A percentile compares a stretch with the other conserved stretches of the same genome.
Evolutionary conservation across 805 yeast species (phyloP).

Genomic region (Yamadazyma olivae): DNA sequence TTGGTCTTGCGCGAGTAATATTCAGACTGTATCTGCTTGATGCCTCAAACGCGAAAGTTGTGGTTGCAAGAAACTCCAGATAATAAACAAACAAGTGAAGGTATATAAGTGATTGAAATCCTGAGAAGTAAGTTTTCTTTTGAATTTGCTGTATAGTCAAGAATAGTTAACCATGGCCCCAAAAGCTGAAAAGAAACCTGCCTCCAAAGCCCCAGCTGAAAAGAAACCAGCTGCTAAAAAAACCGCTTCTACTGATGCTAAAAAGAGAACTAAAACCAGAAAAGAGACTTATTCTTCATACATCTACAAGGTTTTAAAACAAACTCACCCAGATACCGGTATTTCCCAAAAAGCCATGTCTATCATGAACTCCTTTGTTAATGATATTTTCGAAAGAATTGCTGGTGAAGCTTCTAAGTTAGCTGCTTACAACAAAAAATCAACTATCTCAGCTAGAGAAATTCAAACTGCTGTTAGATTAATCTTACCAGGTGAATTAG

Average conservation of each 20-base stretch:
- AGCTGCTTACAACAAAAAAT: conserved; percentile 98
- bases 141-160: no score
- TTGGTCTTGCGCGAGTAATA: no score
- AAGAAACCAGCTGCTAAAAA: conserved; percentile 91
- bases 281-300: conserved; percentile 98
- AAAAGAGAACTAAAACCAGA: conserved; percentile 94
- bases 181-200: conserved; percentile 68
- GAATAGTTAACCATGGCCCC: conserved; percentile 63
- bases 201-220: conserved; percentile 97
- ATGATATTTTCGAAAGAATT: conserved; percentile 97
- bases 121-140: no score
- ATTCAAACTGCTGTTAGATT: conserved; percentile 98
- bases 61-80: no score
- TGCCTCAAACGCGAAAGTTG: no score
- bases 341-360: conserved; percentile 98
- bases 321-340: conserved; percentile 99
- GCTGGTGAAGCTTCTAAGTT: conserved; percentile 97
- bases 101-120: no score
- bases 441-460: conserved; percentile 97
- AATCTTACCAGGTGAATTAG: conserved; percentile 97
- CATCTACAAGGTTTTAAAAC: conserved; percentile 97
- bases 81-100: no score
- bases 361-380: conserved; percentile 96
- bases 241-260: conserved; percentile 72
- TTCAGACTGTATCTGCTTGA: no score